A percentile compares a stretch with the other conserved stretches of the same genome.
These are phyloP conservation scores for Oenanthe sinensis DNA, from an alignment of 129 eudicot species.

Conservation along the genomic window DNA sequence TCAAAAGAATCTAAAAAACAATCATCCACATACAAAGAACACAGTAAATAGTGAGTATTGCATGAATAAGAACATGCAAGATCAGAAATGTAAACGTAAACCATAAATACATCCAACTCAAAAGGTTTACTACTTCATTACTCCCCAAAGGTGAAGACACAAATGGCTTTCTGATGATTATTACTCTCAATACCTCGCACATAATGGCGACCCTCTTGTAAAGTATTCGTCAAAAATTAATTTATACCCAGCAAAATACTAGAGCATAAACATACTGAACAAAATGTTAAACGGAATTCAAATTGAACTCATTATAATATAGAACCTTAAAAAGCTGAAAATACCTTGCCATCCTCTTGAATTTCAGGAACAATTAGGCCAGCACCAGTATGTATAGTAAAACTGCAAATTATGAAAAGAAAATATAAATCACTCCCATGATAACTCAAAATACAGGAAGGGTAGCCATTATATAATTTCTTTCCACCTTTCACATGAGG, in stretches of 20 bases:
- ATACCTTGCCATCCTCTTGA: constrained; percentile 89
- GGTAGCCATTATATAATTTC: not conserved
- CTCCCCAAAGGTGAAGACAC: not conserved
- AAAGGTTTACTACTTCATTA: not conserved
- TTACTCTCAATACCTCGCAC: not conserved
- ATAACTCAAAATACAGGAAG: not conserved
- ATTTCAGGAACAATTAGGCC: constrained; percentile 92
- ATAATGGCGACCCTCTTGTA: not conserved
- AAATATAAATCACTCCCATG: not conserved
- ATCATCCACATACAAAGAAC: not conserved
- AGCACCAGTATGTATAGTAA: constrained; percentile 91
- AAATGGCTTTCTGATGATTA: constrained; percentile 6
- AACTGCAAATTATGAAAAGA: constrained; percentile 38
- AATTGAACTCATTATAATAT: not conserved
- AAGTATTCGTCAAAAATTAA: not conserved
- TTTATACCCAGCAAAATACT: too few species aligned
- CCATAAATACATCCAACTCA: not conserved
- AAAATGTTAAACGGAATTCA: not conserved
- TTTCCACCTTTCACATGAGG: not conserved
- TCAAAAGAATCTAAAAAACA: not conserved
- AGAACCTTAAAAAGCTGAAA: not conserved
- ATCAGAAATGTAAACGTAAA: not conserved
- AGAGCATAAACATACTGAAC: not conserved
- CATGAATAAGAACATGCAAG: not conserved
- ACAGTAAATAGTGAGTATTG: not conserved